Evolutionary conservation across 306 rosid species (phyloP), one percentile per base, ranked within the genome.

Genomic region (Pachyrhizus erosus): DNA sequence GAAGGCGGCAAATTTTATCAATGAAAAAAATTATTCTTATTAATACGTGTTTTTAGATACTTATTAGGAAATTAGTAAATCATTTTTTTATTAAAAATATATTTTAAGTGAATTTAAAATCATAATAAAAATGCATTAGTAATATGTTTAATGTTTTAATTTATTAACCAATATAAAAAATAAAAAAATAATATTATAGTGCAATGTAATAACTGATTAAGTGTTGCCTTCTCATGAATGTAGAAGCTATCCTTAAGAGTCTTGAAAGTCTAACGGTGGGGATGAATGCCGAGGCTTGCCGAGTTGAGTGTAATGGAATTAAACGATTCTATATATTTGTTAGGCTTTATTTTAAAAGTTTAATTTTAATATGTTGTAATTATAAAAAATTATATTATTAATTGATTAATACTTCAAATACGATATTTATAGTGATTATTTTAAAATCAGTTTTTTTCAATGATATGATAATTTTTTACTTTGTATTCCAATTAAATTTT

Each of bases 151-250:
- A 46, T 49, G 17, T 49, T 46, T 49, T 49, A 49, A 49, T 49
- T 49, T 49, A 49, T 49, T 49, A 46, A 46, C 52, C n/a, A 46
- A 46, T 46, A 14, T 46, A 3, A 34, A 85, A 79, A 9, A 26
- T 82, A 67, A 73, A 71, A 79, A 42, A 42, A 58, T 39, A 23
- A 66, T 13, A 31, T 37, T 24, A n/a, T 29, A 84, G 23, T 55
- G 45, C 12, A 71, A 70, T 57, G 71, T 39, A 55, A 15, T 34
- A 17, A 24, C 23, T 29, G 40, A 42, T 46, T 49, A 60, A 45
- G 67, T 21, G 68, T 68, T 78, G 49, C 84, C 82, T 73, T 81
- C 71, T 68, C 73, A n/a, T n/a, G n/a, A n/a, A n/a, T n/a, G n/a
- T 34, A 6, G 7, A 34, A 34, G 39, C 5, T 34, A 34, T 34